These are phyloP conservation scores for Aspergillus fructus DNA, from an alignment of 2,329 filamentous ascomycete species.

Conservation along the genomic window DNA sequence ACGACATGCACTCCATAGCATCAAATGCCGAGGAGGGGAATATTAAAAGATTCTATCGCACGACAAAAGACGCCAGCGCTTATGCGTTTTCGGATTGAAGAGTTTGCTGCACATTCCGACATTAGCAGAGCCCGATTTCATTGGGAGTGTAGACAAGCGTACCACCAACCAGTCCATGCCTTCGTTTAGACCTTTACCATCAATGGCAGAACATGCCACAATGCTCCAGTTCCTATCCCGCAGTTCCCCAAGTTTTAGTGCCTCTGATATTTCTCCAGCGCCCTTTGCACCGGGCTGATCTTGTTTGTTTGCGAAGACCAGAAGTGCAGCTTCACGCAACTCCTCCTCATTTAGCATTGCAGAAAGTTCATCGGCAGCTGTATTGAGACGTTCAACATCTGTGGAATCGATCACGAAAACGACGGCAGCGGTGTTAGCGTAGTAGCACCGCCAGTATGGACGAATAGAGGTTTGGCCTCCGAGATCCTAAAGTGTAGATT, in stretches of 20 bases:
- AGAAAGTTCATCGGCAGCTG: conserved; percentile 85
- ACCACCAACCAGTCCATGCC: conserved; percentile 99
- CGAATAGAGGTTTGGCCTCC: conserved; percentile 98
- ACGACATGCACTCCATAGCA: conserved; percentile 30
- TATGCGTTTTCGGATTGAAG: conserved; percentile 46
- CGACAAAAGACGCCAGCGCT: conserved; percentile 29
- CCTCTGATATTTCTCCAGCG: conserved; percentile 94
- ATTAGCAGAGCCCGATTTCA: conserved; percentile 12
- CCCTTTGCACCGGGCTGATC: conserved; percentile 96
- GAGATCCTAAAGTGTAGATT: conserved; percentile 62
- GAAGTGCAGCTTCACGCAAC: conserved; percentile 82
- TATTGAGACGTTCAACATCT: conserved; percentile 91
- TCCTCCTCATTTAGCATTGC: conserved; percentile 98
- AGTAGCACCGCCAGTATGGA: conserved; percentile 99
- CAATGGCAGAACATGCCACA: conserved; percentile 93
- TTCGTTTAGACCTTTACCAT: conserved; percentile 90
- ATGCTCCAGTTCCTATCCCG: conserved; percentile 99
- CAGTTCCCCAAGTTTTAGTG: conserved; percentile 82
- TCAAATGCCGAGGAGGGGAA: conserved; percentile 24
- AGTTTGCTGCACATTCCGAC: conserved; percentile 36
- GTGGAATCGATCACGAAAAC: conserved; percentile 99
- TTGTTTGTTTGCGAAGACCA: conserved; percentile 99
- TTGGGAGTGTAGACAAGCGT: conserved; percentile 33
- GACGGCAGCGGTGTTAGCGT: conserved; percentile 95
- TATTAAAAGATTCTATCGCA: conserved; percentile 34